phyloP scores from a whole-genome alignment of 1,284 basidiomycete species.

The Hymenochaete sp. region DNA sequence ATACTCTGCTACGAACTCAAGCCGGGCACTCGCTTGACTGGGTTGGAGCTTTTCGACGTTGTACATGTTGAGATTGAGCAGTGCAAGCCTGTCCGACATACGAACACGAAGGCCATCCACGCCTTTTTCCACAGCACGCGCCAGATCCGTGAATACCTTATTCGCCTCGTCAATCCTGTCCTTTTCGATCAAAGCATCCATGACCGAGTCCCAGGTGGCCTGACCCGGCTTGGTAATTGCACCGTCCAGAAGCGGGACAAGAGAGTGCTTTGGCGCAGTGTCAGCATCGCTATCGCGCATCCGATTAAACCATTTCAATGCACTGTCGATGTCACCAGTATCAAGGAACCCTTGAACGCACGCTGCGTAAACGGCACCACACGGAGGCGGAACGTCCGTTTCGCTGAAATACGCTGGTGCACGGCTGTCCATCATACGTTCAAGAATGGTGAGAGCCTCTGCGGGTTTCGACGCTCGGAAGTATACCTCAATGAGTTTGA shows the following conservation, averaged over 20 bases:
- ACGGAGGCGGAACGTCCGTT: constrained; percentile 46
- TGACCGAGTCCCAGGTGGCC: constrained; percentile 42
- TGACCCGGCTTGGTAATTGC: constrained; percentile 41
- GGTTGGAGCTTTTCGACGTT: constrained; percentile 23
- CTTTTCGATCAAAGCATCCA: constrained; percentile 42
- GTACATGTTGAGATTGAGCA: constrained; percentile 35
- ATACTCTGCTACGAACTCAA: constrained; percentile 26
- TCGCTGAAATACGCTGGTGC: constrained; percentile 30
- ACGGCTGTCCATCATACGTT: constrained; percentile 58
- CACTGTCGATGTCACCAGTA: constrained; percentile 52
- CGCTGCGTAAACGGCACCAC: constrained; percentile 53
- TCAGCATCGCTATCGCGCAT: constrained; percentile 39
- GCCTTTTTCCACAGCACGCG: constrained; percentile 25
- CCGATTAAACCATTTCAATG: constrained; percentile 63
- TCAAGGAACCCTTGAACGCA: constrained; percentile 64
- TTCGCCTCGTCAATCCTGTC: constrained; percentile 49
- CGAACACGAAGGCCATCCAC: constrained; percentile 27
- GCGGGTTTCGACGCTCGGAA: constrained; percentile 59
- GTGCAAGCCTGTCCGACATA: constrained; percentile 24
- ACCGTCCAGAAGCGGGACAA: constrained; percentile 33
- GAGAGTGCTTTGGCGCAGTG: constrained; percentile 17
- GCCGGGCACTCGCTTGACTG: constrained; percentile 18
- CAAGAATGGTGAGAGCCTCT: constrained; percentile 61
- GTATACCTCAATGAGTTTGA: constrained; percentile 68
- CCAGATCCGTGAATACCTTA: constrained; percentile 36